Base-by-base conservation (phyloP, 495 filamentous ascomycete species). In the Aspergillus bridgeri region DNA sequence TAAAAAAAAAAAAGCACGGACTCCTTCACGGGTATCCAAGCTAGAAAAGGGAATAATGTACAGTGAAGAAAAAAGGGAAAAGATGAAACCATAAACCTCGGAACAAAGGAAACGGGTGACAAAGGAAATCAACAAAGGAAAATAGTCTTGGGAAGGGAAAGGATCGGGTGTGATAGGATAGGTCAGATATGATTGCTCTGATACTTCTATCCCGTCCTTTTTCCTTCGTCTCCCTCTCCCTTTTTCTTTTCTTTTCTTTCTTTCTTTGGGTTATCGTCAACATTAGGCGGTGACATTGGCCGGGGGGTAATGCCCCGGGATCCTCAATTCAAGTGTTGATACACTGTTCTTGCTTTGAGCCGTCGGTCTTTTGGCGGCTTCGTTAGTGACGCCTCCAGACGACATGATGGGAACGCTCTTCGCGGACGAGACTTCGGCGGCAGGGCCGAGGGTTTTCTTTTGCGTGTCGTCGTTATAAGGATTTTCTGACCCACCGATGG, bases 221-320 rank as follows among this genome's bases (percentile, higher is more conserved):
- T 29, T 9, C 33, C 17, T 38, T 38, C 33, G 11, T 38, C 17
- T 2, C 29, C 29, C 29, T 29, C 27, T 33, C 8, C 8, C 13
- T 33, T 7, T 33, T 2, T 33, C 13, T 33, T 27, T 27, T 7
- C n/a, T 38, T 44, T 42, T 42, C 24, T 44, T 49, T 51, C 33
- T 21, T 22, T n/a, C 21, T 50, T 21, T 21, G n/a, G n/a, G 46
- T 20, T 33, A 23, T 22, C 18, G n/a, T 27, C 54, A 27, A 44
- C 42, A 20, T 53, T 61, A 75, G 50, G 67, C 70, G 0, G 66
- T 59, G 53, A 74, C 62, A 58, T 70, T 68, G 50, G 69, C 65
- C 15, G 63, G 71, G 11, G 74, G 74, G 50, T 56, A 77, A 45
- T 65, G 69, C 19, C 74, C 74, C 0, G 74, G 74, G n/a, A 77